phyloP scores from a whole-genome alignment of 768 basidiomycete species.

The Suillus sp. region DNA sequence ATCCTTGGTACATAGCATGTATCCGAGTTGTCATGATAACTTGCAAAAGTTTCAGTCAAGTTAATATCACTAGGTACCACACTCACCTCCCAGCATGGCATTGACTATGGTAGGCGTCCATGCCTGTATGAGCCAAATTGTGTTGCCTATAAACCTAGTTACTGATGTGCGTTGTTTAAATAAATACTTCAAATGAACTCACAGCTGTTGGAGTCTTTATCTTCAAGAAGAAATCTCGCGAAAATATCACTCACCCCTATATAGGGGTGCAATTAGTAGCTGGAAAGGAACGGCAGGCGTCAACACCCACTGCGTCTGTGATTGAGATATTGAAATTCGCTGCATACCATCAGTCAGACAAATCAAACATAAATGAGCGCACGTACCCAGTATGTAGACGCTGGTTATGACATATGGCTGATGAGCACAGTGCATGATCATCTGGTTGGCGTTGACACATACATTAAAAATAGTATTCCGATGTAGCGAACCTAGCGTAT shows the following conservation, averaged over 20 bases:
- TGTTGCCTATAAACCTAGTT: background rate
- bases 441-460: background rate
- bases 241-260: background rate
- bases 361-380: background rate
- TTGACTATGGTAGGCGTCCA: background rate
- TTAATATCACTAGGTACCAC: background rate
- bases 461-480: background rate
- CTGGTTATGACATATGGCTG: background rate
- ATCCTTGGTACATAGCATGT: background rate
- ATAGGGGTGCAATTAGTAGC: background rate
- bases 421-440: background rate
- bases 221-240: background rate
- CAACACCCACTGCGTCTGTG: background rate
- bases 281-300: background rate
- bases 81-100: conserved; percentile 1
- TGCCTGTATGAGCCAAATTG: background rate
- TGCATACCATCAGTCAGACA: background rate
- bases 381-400: background rate
- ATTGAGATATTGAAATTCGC: background rate
- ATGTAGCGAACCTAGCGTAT: background rate
- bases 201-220: background rate
- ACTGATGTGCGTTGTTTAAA: background rate
- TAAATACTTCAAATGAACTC: background rate
- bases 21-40: conserved; percentile 2
- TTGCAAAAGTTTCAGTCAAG: background rate